Evolutionary conservation across 768 basidiomycete species (phyloP).

Genomic region (Tricholoma flavovirens): DNA sequence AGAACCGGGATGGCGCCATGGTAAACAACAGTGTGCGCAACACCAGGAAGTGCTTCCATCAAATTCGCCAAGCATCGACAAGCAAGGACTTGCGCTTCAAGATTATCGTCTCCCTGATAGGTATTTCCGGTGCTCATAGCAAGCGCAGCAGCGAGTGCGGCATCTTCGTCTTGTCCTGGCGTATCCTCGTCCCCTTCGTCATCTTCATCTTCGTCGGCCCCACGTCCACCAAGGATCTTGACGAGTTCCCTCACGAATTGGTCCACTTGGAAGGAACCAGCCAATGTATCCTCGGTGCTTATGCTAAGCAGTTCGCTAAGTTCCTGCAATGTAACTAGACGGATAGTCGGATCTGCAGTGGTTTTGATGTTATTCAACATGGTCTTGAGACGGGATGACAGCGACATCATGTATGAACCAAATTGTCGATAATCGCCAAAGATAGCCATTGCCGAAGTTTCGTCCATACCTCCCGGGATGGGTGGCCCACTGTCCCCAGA

Average conservation of each 20-base stretch:
- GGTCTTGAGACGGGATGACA: conserved; percentile 82
- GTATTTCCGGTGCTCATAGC: conserved; percentile 70
- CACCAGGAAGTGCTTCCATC: conserved; percentile 97
- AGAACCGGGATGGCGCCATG: conserved; percentile 97
- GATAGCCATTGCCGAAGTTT: conserved; percentile 70
- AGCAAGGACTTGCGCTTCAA: conserved; percentile 93
- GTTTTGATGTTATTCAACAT: conserved; percentile 86
- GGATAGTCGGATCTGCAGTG: conserved; percentile 77
- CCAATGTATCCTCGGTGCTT: conserved; percentile 94
- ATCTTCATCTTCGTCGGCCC: conserved; percentile 69
- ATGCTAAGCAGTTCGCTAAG: conserved; percentile 92
- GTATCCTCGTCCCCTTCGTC: conserved; percentile 60
- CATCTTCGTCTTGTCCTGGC: conserved; percentile 73
- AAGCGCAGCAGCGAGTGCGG: conserved; percentile 81
- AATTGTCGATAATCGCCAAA: conserved; percentile 85
- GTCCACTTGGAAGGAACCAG: conserved; percentile 93
- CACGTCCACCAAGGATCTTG: conserved; percentile 79
- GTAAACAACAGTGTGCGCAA: conserved; percentile 95
- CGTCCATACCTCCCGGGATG: conserved; percentile 54
- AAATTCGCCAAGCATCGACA: conserved; percentile 96
- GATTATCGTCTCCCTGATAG: conserved; percentile 77
- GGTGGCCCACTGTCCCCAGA: conserved; percentile 34
- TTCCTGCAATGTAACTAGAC: conserved; percentile 88
- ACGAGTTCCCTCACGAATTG: conserved; percentile 90
- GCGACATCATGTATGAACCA: conserved; percentile 89